These are phyloP conservation scores for Solanum chiquidenum DNA, from an alignment of 257 asterid genomes.

Conservation along the genomic window DNA sequence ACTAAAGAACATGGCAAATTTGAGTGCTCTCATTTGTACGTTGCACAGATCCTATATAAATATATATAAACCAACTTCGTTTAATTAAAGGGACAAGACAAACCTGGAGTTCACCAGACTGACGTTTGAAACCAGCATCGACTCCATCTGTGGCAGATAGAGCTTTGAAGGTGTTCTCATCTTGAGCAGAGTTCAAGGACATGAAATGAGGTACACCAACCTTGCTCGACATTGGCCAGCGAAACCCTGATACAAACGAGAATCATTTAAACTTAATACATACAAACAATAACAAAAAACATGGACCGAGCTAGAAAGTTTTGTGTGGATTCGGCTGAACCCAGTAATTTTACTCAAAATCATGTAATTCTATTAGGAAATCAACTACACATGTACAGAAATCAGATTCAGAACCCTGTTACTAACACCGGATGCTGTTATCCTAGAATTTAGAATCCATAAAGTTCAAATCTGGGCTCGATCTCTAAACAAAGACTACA, in stretches of 20 bases:
- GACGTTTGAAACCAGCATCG: slow-evolving; percentile 13
- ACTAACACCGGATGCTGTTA: neutral
- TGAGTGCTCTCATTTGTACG: neutral
- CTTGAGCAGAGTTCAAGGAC: slow-evolving; percentile 33
- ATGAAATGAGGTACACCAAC: slow-evolving; percentile 39
- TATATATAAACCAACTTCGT: neutral
- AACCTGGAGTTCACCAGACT: slow-evolving; percentile 20
- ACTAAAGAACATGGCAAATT: neutral
- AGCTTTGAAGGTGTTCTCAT: slow-evolving; percentile 29
- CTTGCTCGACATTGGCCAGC: slow-evolving; percentile 40
- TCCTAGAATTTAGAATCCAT: neutral
- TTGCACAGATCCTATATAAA: neutral
- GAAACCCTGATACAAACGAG: slow-evolving; percentile 26
- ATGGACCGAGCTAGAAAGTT: neutral
- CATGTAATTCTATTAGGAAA: neutral
- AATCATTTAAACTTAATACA: slow-evolving; percentile 13
- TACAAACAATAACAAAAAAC: neutral
- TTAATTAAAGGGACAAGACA: neutral
- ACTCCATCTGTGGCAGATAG: slow-evolving; percentile 12
- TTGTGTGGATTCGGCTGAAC: neutral
- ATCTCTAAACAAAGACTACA: neutral
- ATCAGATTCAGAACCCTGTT: neutral
- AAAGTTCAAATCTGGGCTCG: neutral
- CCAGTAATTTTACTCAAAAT: neutral
- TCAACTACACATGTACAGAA: neutral